Conservation (phyloP, 129 eudicot species). For the Ambrosia trifida region DNA sequence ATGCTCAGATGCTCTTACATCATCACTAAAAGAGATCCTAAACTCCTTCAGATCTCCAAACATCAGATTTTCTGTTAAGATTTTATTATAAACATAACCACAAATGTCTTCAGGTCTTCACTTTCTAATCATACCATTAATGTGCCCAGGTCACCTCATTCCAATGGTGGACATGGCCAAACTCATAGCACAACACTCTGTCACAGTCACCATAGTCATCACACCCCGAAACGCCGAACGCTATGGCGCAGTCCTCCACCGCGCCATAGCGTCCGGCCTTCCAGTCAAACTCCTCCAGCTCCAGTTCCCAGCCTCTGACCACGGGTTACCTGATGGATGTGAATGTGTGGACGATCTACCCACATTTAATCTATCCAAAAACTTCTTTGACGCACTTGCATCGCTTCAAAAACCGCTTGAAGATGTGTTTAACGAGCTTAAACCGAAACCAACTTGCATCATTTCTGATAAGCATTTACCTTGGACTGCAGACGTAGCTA, state of each 20-base stretch:
- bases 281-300: slow-evolving; percentile 36
- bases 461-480: slow-evolving; percentile 41
- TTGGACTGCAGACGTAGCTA: slow-evolving; percentile 48
- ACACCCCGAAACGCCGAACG: slow-evolving; percentile 39
- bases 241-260: slow-evolving; percentile 25
- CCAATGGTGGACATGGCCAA: slow-evolving; percentile 59
- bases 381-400: slow-evolving; percentile 36
- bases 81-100: background rate
- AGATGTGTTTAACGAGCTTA: slow-evolving; percentile 26
- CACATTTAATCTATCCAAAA: slow-evolving; percentile 14
- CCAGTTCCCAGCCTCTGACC: slow-evolving; percentile 34
- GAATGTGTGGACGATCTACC: slow-evolving; percentile 46
- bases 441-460: slow-evolving; percentile 48
- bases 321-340: slow-evolving; percentile 42
- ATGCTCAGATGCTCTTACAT: slow-evolving; percentile 25
- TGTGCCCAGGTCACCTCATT: slow-evolving; percentile 55
- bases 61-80: background rate
- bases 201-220: slow-evolving; percentile 36
- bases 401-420: slow-evolving; percentile 42
- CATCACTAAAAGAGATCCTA: background rate
- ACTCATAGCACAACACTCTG: slow-evolving; percentile 41
- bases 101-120: slow-evolving; percentile 40
- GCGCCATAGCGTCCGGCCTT: slow-evolving; percentile 39
- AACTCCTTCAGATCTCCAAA: background rate
- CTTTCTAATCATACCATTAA: slow-evolving; percentile 45